Conservation (phyloP, 2,329 filamentous ascomycete species). For the Aspergillus alliaceus region DNA sequence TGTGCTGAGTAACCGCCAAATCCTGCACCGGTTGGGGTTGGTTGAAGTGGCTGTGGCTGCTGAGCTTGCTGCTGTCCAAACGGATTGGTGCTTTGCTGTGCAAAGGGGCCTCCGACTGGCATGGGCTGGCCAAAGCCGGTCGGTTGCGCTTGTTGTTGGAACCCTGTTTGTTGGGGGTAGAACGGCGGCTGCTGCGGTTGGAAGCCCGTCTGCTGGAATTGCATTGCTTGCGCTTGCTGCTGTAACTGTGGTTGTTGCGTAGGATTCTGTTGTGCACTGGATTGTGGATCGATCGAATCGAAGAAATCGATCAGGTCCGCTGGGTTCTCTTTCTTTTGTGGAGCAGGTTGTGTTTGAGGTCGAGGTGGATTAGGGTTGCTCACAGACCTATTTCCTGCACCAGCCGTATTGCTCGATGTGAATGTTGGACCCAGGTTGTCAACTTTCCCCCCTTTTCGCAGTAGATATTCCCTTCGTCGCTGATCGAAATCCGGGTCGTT, state of each 20-base stretch:
- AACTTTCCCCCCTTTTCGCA: slow-evolving; percentile 75
- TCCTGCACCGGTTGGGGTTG: slow-evolving; percentile 70
- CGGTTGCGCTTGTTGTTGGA: slow-evolving; percentile 39
- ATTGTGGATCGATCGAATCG: slow-evolving; percentile 84
- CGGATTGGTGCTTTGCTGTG: slow-evolving; percentile 34
- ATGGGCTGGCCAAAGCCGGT: slow-evolving; percentile 31
- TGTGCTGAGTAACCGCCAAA: slow-evolving; percentile 79
- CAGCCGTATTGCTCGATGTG: slow-evolving; percentile 23
- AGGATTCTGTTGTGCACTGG: slow-evolving; percentile 53
- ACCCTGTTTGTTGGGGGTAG: slow-evolving; percentile 31
- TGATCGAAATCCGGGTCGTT: slow-evolving; percentile 94
- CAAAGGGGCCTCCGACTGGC: slow-evolving; percentile 29
- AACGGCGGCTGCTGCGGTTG: slow-evolving; percentile 23
- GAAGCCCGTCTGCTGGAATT: slow-evolving; percentile 37
- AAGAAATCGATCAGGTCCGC: slow-evolving; percentile 92
- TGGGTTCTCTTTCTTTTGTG: slow-evolving; percentile 39
- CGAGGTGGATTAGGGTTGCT: slow-evolving; percentile 26
- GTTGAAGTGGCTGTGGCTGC: slow-evolving; percentile 53
- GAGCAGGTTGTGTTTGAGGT: slow-evolving; percentile 29
- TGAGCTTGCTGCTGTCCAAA: slow-evolving; percentile 35
- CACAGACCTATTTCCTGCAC: slow-evolving; percentile 25
- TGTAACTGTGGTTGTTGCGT: slow-evolving; percentile 38
- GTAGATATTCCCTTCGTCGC: slow-evolving; percentile 86
- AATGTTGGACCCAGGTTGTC: slow-evolving; percentile 32
- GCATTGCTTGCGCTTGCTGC: slow-evolving; percentile 37